Evolutionary conservation across 2,329 filamentous ascomycete genomes (phyloP), one percentile per base, ranked within the genome.

Genomic region (Curvularia eragrostidis): DNA sequence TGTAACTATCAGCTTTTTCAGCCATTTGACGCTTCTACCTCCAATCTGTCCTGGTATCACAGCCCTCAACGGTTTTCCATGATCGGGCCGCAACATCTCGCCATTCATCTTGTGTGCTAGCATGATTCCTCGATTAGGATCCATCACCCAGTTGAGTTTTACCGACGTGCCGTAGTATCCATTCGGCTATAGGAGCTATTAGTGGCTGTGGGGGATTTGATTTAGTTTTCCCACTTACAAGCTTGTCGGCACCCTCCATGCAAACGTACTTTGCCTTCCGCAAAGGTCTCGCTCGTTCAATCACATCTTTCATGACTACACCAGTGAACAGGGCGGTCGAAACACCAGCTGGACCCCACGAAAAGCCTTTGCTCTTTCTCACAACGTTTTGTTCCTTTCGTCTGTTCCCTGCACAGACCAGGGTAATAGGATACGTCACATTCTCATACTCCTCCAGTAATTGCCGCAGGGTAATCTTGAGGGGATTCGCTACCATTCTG

Each of bases 311-410:
- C 75, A 97, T 86, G 39, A 89, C 80, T 0, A 93, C 89, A 21
- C 93, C 93, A 0, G 93, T 97, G 83, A 91, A 97, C 0, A 97
- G 79, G 0, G 92, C 91, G 0, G 91, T 97, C 0, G 92, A 96
- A 5, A 97, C 75, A 23, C 93, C 93, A 3, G 91, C 93, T 1
- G 93, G 83, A 34, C 93, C 93, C 93, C 93, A 97, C 2, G 92
- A 96, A 78, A 97, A 97, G 0, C 93, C 93, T 69, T 97, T 96
- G 1, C 91, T 91, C 75, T 97, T 97, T 15, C 91, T 85, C 3
- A 97, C 91, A 50, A 91, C 83, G 66, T 97, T 97, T 73, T 97
- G 93, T 77, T 97, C 93, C 78, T 97, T 97, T 30, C 93, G 85
- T 58, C 93, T 84, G 75, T 97, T 97, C 1, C 93, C 93, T 3